Evolutionary conservation across 108 stramenopile species (phyloP).

Genomic region (Skeletonema costatum): DNA sequence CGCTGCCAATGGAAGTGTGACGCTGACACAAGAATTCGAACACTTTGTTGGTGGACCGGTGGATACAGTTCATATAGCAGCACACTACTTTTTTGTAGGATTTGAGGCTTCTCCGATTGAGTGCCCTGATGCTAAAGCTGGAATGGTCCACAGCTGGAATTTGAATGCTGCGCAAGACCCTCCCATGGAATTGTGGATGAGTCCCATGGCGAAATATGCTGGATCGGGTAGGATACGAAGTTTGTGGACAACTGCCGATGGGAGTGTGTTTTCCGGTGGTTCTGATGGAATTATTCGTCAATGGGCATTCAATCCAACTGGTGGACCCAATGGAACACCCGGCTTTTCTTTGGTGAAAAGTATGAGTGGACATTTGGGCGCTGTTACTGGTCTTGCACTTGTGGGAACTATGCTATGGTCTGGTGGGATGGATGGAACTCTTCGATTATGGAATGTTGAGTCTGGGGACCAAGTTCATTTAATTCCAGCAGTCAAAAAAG

Average conservation of each 20-base stretch:
- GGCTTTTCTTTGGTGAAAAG: slow-evolving; percentile 60
- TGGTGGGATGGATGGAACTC: slow-evolving; percentile 68
- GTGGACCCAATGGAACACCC: slow-evolving; percentile 35
- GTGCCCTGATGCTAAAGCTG: slow-evolving; percentile 62
- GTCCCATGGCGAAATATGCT: slow-evolving; percentile 68
- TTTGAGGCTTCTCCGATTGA: slow-evolving; percentile 63
- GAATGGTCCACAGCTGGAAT: slow-evolving; percentile 89
- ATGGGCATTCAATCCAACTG: slow-evolving; percentile 63
- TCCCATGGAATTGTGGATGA: slow-evolving; percentile 82
- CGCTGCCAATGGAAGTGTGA: slow-evolving; percentile 26
- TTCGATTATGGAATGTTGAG: slow-evolving; percentile 80
- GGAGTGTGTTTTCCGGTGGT: slow-evolving; percentile 62
- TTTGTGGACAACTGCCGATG: slow-evolving; percentile 61
- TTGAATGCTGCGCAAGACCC: slow-evolving; percentile 66
- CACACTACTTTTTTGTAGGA: slow-evolving; percentile 77
- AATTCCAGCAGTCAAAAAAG: slow-evolving; percentile 41
- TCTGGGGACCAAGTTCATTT: slow-evolving; percentile 34
- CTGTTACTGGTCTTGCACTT: slow-evolving; percentile 72
- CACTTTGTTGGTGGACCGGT: slow-evolving; percentile 79
- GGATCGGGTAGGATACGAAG: slow-evolving; percentile 51
- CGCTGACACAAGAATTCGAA: slow-evolving; percentile 77
- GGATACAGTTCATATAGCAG: slow-evolving; percentile 58
- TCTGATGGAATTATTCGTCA: slow-evolving; percentile 71
- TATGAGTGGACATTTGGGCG: slow-evolving; percentile 76
- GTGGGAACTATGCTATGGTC: slow-evolving; percentile 64